Conservation (phyloP, 176 grass and related monocot species). For the Bothriochloa decipiens region DNA sequence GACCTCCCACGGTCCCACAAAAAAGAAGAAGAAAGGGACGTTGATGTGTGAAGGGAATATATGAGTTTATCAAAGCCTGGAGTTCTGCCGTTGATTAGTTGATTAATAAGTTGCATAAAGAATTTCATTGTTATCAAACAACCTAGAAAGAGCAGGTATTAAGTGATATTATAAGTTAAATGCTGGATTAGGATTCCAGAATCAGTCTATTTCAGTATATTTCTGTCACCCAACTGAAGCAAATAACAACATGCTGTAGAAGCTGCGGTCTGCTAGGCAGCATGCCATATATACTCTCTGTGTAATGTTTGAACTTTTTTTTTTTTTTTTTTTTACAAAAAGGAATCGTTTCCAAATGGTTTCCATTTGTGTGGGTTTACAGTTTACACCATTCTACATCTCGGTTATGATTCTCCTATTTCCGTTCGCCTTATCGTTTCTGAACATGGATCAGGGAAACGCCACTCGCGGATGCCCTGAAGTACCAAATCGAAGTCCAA, state of each 20-base stretch:
- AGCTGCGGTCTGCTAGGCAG: too few species aligned
- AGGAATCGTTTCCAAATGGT: neutral
- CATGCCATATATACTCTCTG: too few species aligned
- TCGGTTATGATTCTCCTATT: neutral
- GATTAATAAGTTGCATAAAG: conserved; percentile 10
- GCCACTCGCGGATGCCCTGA: conserved; percentile 68
- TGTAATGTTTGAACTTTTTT: neutral
- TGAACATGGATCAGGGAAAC: conserved; percentile 61
- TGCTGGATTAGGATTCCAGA: too few species aligned
- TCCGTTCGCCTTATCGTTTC: conserved; percentile 17
- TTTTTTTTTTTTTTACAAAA: neutral
- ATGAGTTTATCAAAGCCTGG: neutral
- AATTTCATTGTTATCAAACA: neutral
- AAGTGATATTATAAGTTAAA: too few species aligned
- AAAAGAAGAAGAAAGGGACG: neutral
- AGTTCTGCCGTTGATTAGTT: conserved; percentile 6
- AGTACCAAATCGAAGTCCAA: conserved; percentile 86
- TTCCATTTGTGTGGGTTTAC: neutral
- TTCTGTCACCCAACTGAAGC: neutral
- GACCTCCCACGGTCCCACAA: neutral
- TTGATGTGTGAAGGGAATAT: neutral
- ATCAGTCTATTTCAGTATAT: neutral
- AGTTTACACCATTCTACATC: neutral
- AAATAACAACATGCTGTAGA: too few species aligned
- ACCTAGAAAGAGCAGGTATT: neutral